These are phyloP conservation scores for Boletus edulis DNA, from an alignment of 768 basidiomycete species.

Conservation along the genomic window DNA sequence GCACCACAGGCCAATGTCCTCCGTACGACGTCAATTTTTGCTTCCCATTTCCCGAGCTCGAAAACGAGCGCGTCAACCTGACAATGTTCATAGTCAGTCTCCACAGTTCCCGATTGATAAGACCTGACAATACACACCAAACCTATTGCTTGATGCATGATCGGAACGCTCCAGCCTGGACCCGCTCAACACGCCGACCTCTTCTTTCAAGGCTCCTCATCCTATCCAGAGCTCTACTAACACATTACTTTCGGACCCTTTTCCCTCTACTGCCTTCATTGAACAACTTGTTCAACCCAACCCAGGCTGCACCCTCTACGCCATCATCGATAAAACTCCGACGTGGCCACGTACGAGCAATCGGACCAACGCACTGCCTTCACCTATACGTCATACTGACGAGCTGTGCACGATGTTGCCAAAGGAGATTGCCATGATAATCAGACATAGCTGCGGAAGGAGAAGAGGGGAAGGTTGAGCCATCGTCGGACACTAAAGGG, in stretches of 20 bases:
- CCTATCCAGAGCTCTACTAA: slow-evolving; percentile 41
- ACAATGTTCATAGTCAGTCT: slow-evolving; percentile 47
- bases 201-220: slow-evolving; percentile 34
- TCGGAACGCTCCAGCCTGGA: slow-evolving; percentile 32
- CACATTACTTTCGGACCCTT: slow-evolving; percentile 55
- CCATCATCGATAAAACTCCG: slow-evolving; percentile 50
- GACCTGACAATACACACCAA: background rate
- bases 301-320: slow-evolving; percentile 41
- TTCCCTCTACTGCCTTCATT: slow-evolving; percentile 34
- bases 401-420: no score
- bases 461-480: no score
- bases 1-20: background rate
- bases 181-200: slow-evolving; percentile 41
- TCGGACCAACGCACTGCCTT: background rate
- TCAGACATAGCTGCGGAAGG: no score
- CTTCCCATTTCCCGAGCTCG: slow-evolving; percentile 45
- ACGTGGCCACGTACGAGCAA: background rate
- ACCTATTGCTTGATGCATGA: background rate
- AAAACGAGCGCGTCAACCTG: slow-evolving; percentile 48
- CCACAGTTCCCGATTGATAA: background rate
- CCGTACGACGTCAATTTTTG: slow-evolving; percentile 45
- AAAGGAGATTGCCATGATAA: no score
- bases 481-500: no score
- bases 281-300: slow-evolving; percentile 35
- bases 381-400: no score